Conservation (phyloP, 169 alveolate species). For the Plasmodium coatneyi region DNA sequence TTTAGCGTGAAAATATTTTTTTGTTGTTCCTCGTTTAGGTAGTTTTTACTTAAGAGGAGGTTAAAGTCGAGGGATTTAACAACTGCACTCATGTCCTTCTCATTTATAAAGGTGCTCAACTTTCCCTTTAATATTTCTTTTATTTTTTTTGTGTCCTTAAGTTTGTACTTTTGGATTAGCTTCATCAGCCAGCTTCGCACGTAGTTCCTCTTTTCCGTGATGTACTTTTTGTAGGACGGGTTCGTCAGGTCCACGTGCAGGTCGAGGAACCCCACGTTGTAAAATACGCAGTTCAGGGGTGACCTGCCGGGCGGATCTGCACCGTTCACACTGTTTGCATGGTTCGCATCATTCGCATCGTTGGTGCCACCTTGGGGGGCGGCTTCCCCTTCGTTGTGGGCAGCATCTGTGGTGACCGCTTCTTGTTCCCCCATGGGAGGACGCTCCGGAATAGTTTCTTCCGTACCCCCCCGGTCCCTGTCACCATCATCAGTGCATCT, state of each 20-base stretch:
- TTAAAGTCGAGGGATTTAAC: slow-evolving; percentile 47
- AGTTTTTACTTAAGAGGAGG: slow-evolving; percentile 21
- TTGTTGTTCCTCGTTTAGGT: slow-evolving; percentile 15
- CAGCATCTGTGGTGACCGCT: neutral
- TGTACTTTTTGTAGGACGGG: slow-evolving; percentile 39
- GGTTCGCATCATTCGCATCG: neutral
- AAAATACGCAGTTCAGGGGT: slow-evolving; percentile 20
- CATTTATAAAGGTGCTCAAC: slow-evolving; percentile 28
- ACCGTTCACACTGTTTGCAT: neutral
- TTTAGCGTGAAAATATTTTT: slow-evolving; percentile 25
- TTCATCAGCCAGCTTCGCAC: slow-evolving; percentile 64
- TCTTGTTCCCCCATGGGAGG: neutral
- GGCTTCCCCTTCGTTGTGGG: neutral
- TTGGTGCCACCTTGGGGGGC: neutral
- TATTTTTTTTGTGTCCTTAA: slow-evolving; percentile 44
- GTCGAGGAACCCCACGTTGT: slow-evolving; percentile 68
- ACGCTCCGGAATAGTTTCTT: neutral
- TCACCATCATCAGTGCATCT: neutral
- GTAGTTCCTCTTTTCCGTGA: slow-evolving; percentile 59
- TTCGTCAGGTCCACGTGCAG: slow-evolving; percentile 15
- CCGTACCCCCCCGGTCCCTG: neutral
- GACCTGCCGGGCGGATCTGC: neutral
- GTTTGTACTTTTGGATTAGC: slow-evolving; percentile 43
- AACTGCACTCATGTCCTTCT: slow-evolving; percentile 62
- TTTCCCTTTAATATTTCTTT: slow-evolving; percentile 57